Conservation (phyloP, 192 early-diverging fungal species). For the Backusella liffmaniae region DNA sequence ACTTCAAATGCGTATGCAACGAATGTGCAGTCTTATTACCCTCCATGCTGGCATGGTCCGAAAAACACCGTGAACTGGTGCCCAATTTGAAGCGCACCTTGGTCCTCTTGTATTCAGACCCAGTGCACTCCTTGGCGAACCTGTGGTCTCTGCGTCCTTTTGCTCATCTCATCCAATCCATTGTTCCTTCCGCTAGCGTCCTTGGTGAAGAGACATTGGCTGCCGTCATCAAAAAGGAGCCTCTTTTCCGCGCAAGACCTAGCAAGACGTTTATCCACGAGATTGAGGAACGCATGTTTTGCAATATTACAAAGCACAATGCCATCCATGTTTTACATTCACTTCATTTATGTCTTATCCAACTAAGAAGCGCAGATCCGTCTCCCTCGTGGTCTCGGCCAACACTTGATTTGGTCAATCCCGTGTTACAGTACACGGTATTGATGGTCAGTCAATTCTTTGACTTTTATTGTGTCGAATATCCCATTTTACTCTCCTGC, state of each 20-base stretch:
- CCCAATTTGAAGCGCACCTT: slow-evolving; percentile 4
- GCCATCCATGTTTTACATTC: slow-evolving; percentile 34
- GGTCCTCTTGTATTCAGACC: slow-evolving; percentile 19
- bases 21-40: slow-evolving; percentile 32
- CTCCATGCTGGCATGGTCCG: slow-evolving; percentile 31
- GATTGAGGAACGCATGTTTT: slow-evolving; percentile 10
- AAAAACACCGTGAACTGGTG: slow-evolving; percentile 4
- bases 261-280: slow-evolving; percentile 13
- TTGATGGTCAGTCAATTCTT: slow-evolving; percentile 21
- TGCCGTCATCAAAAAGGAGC: background rate
- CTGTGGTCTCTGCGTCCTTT: slow-evolving; percentile 32
- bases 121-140: background rate
- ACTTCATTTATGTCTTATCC: slow-evolving; percentile 28
- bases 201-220: background rate
- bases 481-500: slow-evolving; percentile 35
- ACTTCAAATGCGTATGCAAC: slow-evolving; percentile 32
- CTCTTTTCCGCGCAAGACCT: background rate
- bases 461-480: slow-evolving; percentile 33
- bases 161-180: slow-evolving; percentile 17
- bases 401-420: slow-evolving; percentile 26
- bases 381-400: slow-evolving; percentile 28
- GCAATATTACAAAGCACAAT: slow-evolving; percentile 26
- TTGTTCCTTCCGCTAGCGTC: background rate
- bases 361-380: slow-evolving; percentile 28
- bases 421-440: slow-evolving; percentile 23